Base-by-base conservation (phyloP, 768 basidiomycete species). In the Lyophyllum decastes region DNA sequence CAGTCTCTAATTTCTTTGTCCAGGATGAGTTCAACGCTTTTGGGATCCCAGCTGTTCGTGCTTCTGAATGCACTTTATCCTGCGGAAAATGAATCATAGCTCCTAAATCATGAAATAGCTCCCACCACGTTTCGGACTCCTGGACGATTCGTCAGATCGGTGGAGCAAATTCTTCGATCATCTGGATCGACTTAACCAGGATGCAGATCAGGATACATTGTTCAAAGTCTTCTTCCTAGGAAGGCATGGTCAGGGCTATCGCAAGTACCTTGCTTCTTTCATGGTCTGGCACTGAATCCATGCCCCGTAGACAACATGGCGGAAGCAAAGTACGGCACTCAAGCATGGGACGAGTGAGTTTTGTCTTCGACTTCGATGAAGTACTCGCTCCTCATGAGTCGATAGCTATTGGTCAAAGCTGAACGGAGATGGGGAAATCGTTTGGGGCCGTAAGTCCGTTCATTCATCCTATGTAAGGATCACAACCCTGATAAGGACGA, bases 201-300 rank as follows among this genome's bases (percentile, higher is more conserved):
- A 63, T 2, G 76, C 81, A 0, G 68, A 69, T 2, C 48, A 61
- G 0, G 72, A 72, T 1, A 73, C 73, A 26, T 71, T 70, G 9
- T 87, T 85, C 72, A 92, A 91, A 61, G 73, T 89, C 16, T 72
- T 92, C 54, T 82, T 87, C 60, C 70, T 91, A 2, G 83, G 82
- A 2, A 75, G 90, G 61, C 90, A 93, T 59, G 90, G 90, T 0
- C 76, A 92, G 70, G 90, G 89, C 55, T 81, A 77, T 66, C 90
- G 89, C 90, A 69, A 62, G 87, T 73, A 49, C 14, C 11, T n/a
- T 4, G 14, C 25, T 47, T 27, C 16, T 17, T 2, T 19, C n/a
- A 22, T 19, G 30, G 4, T 10, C 30, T 30, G 30, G 5, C 5
- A 4, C 30, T 30, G 5, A 30, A 30, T 30, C 5, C 4, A 30